Evolutionary conservation across 2,329 filamentous ascomycete genomes (phyloP).

Genomic region (Didymella arachidicola): DNA sequence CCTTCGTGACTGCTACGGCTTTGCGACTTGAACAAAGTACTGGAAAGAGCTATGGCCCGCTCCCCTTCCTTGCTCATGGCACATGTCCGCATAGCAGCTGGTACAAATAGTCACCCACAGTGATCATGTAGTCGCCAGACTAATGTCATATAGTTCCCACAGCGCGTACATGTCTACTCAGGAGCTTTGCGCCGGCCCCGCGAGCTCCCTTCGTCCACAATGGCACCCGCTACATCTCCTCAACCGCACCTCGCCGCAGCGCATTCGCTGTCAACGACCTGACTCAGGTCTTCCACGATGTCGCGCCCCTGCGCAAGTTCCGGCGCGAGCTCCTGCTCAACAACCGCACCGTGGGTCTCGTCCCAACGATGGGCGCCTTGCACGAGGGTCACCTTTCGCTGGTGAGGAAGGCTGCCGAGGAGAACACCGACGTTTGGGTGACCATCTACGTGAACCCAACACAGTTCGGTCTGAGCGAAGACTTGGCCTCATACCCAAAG

Average conservation of each 20-base stretch:
- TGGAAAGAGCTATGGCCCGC: slow-evolving; percentile 25
- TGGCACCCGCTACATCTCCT: slow-evolving; percentile 32
- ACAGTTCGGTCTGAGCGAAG: slow-evolving; percentile 90
- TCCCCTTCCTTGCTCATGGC: slow-evolving; percentile 38
- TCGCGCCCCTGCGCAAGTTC: slow-evolving; percentile 73
- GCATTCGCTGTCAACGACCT: slow-evolving; percentile 27
- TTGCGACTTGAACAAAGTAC: slow-evolving; percentile 5
- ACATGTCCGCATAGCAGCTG: slow-evolving; percentile 28
- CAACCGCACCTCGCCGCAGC: slow-evolving; percentile 29
- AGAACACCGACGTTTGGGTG: slow-evolving; percentile 87
- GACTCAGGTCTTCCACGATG: slow-evolving; percentile 78
- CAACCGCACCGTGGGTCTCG: slow-evolving; percentile 79
- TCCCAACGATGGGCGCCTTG: slow-evolving; percentile 98
- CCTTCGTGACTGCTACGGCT: slow-evolving; percentile 14
- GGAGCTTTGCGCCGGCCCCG: slow-evolving; percentile 7
- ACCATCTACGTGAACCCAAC: slow-evolving; percentile 96
- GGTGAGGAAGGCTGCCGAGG: slow-evolving; percentile 80
- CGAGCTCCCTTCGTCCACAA: slow-evolving; percentile 16
- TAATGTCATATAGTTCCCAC: slow-evolving; percentile 26
- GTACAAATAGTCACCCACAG: slow-evolving; percentile 21
- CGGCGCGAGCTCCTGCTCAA: slow-evolving; percentile 70
- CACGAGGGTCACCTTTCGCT: slow-evolving; percentile 89
- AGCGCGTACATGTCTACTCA: slow-evolving; percentile 8
- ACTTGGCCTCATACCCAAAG: slow-evolving; percentile 86
- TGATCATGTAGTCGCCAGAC: slow-evolving; percentile 22